Evolutionary conservation across 2,329 filamentous ascomycete species (phyloP).

Genomic region (Raffaelea ambrosiae): DNA sequence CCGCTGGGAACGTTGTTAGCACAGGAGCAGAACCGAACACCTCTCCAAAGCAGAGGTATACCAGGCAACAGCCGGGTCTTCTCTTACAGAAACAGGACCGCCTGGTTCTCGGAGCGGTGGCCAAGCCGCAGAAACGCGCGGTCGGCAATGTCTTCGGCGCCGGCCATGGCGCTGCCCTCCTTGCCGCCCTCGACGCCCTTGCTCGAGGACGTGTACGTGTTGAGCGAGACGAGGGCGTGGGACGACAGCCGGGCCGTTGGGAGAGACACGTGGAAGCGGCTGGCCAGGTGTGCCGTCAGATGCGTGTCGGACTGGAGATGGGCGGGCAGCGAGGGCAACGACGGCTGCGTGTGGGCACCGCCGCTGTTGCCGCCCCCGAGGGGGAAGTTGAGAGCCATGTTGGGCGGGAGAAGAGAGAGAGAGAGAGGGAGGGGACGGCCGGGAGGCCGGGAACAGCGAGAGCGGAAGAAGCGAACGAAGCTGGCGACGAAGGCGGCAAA

Average conservation of each 20-base stretch:
- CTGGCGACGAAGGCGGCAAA: no score
- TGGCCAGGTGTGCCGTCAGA: constrained; percentile 73
- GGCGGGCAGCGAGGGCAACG: constrained; percentile 77
- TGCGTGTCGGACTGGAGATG: constrained; percentile 62
- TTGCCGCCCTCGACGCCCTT: constrained; percentile 86
- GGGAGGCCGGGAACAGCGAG: not conserved
- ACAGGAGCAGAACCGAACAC: not conserved
- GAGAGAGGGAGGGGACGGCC: constrained; percentile 2
- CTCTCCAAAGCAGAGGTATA: not conserved
- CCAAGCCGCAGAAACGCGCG: constrained; percentile 80
- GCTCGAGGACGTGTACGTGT: constrained; percentile 85
- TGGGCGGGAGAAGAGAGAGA: constrained; percentile 18
- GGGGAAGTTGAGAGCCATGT: constrained; percentile 54
- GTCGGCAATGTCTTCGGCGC: constrained; percentile 84
- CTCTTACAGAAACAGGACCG: constrained; percentile 86
- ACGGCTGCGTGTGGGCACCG: constrained; percentile 71
- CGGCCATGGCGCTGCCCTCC: constrained; percentile 85
- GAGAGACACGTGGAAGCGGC: constrained; percentile 83
- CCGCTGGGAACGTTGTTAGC: constrained; percentile 47
- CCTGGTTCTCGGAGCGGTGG: constrained; percentile 85
- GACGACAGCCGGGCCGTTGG: constrained; percentile 85
- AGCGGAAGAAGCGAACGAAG: not conserved
- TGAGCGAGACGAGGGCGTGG: constrained; percentile 83
- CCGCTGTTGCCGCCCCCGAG: constrained; percentile 35
- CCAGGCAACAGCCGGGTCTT: no score